phyloP scores from a whole-genome alignment of 148 eudicot species.

The Spergularia marina region DNA sequence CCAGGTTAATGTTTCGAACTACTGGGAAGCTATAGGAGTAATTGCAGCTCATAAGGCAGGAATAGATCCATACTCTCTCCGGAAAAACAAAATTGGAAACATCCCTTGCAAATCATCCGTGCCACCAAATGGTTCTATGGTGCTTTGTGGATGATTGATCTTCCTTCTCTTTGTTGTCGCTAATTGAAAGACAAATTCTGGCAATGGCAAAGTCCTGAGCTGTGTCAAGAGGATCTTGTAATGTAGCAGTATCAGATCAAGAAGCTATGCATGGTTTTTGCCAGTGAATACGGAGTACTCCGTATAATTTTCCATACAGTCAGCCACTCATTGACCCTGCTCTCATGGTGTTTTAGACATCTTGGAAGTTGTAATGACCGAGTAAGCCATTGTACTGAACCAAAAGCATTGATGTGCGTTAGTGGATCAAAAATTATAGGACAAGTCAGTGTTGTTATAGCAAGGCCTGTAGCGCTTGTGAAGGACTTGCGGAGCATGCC shows the following conservation, averaged over 20 bases:
- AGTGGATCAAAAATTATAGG: too few relatives aligned
- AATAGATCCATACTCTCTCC: slow-evolving; percentile 73
- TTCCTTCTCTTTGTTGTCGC: not conserved
- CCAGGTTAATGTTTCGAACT: slow-evolving; percentile 72
- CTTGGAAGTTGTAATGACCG: too few relatives aligned
- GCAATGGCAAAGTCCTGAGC: not conserved
- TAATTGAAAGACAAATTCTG: not conserved
- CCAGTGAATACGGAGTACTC: too few relatives aligned
- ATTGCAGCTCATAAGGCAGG: slow-evolving; percentile 94
- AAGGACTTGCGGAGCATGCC: too few relatives aligned
- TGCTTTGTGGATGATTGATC: slow-evolving; percentile 12
- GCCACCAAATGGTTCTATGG: slow-evolving; percentile 43
- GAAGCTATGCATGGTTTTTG: too few relatives aligned
- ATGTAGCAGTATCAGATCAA: not conserved
- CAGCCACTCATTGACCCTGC: too few relatives aligned
- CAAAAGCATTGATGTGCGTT: too few relatives aligned
- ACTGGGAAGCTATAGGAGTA: slow-evolving; percentile 97
- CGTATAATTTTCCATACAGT: too few relatives aligned
- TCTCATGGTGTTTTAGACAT: too few relatives aligned
- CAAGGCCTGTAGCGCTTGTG: too few relatives aligned
- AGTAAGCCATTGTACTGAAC: too few relatives aligned
- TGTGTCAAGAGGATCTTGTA: not conserved
- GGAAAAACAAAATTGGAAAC: slow-evolving; percentile 54
- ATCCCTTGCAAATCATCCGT: slow-evolving; percentile 31
- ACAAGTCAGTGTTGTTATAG: too few relatives aligned